Evolutionary conservation across 2,329 filamentous ascomycete species (phyloP), one percentile per base, ranked within the genome.

Genomic region (Cryphonectria naterciae): DNA sequence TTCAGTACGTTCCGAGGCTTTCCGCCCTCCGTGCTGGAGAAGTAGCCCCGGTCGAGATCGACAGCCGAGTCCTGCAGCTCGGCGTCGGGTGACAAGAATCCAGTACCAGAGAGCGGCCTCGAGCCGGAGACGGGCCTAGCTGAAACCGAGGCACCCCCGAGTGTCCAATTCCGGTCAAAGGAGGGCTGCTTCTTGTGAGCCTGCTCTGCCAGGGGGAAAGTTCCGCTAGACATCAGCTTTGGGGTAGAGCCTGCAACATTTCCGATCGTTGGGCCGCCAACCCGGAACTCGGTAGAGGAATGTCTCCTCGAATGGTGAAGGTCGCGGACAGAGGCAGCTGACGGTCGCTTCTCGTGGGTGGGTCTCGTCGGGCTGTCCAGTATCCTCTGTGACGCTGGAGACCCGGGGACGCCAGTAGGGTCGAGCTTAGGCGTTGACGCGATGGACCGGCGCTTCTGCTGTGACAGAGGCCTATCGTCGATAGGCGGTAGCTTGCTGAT

Each of bases 11-110:
- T 97, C 62, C 93, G 88, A 76, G 88, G 90, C 70, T 92, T 89
- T 74, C 98, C 94, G 15, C 90, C 85, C 77, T 98, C 95, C 22
- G 92, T 92, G 3, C 95, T 94, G 10, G 95, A 98, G 78, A 98
- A 97, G 80, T 98, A 98, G 35, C 95, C 95, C 49, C 94, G 89
- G 77, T 98, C 96, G 22, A 93, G 80, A 72, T 97, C 93, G 35
- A 84, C 80, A 22, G 83, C 82, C 11, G 84, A 84, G 71, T 88
- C 86, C 73, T 83, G 83, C 19, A 82, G 76, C 17, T 82, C 79
- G 10, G 80, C 75, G 22, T 82, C 81, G 1, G 83, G 87, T 4
- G 87, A 89, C 28, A 88, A 78, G 5, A 87, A 87, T 10, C 87
- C 81, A 13, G 79, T 67, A 15, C 67, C 88, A 3, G 87, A 89